phyloP scores from a whole-genome alignment of 1,284 basidiomycete species.

The Wallemia mellicola region DNA sequence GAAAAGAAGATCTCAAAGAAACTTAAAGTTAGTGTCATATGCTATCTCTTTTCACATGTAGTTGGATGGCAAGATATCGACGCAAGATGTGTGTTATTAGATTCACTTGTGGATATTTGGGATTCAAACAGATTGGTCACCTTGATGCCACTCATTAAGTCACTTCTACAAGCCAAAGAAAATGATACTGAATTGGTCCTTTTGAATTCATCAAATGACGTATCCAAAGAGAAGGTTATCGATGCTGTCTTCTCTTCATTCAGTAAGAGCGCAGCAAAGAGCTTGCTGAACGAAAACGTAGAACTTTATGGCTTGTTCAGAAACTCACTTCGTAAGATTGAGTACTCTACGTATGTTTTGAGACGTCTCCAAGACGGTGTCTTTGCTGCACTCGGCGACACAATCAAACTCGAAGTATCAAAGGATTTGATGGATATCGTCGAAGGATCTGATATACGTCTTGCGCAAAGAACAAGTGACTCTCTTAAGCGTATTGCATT shows the following conservation, averaged over 20 bases:
- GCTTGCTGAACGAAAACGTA: constrained; percentile 22
- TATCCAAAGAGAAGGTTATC: constrained; percentile 16
- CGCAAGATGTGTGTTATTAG: constrained; percentile 29
- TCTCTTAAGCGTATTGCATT: not conserved
- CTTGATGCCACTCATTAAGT: constrained; percentile 29
- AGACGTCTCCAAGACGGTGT: constrained; percentile 24
- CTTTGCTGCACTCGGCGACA: constrained; percentile 22
- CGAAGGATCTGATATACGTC: not conserved
- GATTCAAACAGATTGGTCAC: constrained; percentile 33
- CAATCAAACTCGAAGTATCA: constrained; percentile 27
- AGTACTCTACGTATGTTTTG: constrained; percentile 9
- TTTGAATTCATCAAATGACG: constrained; percentile 8
- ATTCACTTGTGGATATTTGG: constrained; percentile 27
- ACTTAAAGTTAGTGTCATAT: constrained; percentile 36
- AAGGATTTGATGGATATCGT: constrained; percentile 22
- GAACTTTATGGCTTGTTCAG: constrained; percentile 23
- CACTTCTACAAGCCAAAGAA: constrained; percentile 14
- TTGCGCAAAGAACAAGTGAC: not conserved
- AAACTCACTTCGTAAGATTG: constrained; percentile 24
- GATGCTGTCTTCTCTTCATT: constrained; percentile 26
- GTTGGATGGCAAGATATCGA: constrained; percentile 25
- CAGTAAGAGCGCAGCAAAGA: constrained; percentile 20
- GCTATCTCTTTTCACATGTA: constrained; percentile 56
- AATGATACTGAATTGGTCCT: constrained; percentile 7
- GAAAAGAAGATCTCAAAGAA: constrained; percentile 29